Base-by-base conservation (phyloP, 2,329 filamentous ascomycete species). In the Diaporthe ilicicola region DNA sequence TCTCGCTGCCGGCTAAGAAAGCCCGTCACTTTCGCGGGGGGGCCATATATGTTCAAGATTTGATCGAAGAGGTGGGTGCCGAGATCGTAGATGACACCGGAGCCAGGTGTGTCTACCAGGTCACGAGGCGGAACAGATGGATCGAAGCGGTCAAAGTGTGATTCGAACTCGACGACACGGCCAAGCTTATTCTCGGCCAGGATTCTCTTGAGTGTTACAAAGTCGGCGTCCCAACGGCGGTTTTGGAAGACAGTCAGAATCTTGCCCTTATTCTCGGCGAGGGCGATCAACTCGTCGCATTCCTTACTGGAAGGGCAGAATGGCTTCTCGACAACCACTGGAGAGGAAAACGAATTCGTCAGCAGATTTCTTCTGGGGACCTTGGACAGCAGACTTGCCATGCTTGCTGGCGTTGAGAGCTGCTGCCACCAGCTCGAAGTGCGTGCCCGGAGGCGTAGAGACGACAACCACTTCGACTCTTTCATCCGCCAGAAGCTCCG, bases 161-260 rank as follows among this genome's bases (percentile, higher is more conserved):
- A 34, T 29, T 54, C 29, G 12, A 54, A 54, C 8, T 54, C 51
- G 51, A 54, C 51, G 19, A 54, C 51, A 54, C 51, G 29, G 12
- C 51, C 51, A 13, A 34, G 29, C 4, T 10, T 34, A 1, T 22
- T n/a, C 29, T 54, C 53, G n/a, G 29, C n/a, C 19, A 55, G 6
- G 6, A 22, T 37, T 24, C 32, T 55, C 53, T 55, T 55, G 19
- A 55, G 32, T 19, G 53, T 55, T 7, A 37, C 53, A 55, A 55
- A 55, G 19, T 55, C 53, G 32, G 53, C 53, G 19, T 55, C 53
- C 53, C 53, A 55, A 37, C 32, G 53, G 22, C 53, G 29, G 19
- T 55, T 55, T 55, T 55, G 32, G 53, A 55, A 55, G 53, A 55
- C 32, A 8, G 53, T 55, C 29, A 54, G 29, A 7, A 54, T 54